phyloP scores from a whole-genome alignment of 192 early-diverging fungal species.

The Coemansia sp. region DNA sequence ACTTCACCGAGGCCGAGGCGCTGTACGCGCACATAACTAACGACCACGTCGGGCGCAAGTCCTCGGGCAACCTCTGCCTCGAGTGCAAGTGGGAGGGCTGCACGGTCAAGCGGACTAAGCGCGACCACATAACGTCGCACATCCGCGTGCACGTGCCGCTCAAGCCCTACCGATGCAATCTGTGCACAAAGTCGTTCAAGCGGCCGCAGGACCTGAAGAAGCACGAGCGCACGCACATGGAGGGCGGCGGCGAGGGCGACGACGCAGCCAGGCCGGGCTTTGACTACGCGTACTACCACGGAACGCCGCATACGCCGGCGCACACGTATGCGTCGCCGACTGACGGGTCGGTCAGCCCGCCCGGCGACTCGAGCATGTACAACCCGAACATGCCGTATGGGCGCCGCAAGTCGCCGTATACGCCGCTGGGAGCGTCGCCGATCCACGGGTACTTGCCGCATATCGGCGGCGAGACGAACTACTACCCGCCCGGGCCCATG shows the following conservation, averaged over 20 bases:
- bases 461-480: constrained; percentile 12
- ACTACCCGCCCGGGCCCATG: constrained; percentile 4
- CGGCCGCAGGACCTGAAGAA: constrained; percentile 95
- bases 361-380: constrained; percentile 17
- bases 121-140: constrained; percentile 98
- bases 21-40: constrained; percentile 85
- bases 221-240: constrained; percentile 80
- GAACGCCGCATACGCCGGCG: constrained; percentile 20
- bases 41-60: constrained; percentile 89
- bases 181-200: constrained; percentile 86
- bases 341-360: constrained; percentile 37
- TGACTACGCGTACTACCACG: constrained; percentile 34
- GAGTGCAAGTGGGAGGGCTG: constrained; percentile 88
- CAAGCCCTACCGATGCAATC: constrained; percentile 83
- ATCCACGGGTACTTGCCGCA: constrained; percentile 41
- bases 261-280: constrained; percentile 13
- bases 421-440: constrained; percentile 34
- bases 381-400: constrained; percentile 14
- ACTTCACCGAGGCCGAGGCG: constrained; percentile 74
- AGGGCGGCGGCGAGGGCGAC: constrained; percentile 30
- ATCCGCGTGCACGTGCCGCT: constrained; percentile 88
- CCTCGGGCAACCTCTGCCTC: constrained; percentile 83
- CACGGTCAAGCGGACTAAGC: constrained; percentile 67
- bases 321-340: constrained; percentile 39
- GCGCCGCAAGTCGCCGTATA: constrained; percentile 41